These are phyloP conservation scores for Penicillium sclerotiorum DNA, from an alignment of 2,329 filamentous ascomycete genomes.

Conservation along the genomic window DNA sequence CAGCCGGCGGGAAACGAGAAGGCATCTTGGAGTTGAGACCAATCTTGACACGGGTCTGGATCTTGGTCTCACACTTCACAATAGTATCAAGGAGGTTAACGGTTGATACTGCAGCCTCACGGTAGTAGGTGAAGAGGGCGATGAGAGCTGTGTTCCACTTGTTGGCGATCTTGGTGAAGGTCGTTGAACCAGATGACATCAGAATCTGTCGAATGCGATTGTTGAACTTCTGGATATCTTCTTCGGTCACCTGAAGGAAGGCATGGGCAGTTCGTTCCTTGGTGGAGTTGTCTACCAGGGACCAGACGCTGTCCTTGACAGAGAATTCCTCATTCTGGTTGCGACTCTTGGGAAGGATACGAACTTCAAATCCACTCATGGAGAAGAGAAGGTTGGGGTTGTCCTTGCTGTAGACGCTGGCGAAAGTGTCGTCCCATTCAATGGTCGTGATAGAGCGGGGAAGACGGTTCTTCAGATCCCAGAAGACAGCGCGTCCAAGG, in stretches of 20 bases:
- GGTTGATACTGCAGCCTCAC: slow-evolving; percentile 94
- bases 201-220: slow-evolving; percentile 97
- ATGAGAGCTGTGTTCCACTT: slow-evolving; percentile 99
- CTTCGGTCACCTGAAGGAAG: slow-evolving; percentile 95
- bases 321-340: slow-evolving; percentile 97
- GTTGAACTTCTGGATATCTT: slow-evolving; percentile 98
- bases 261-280: slow-evolving; percentile 97
- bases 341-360: slow-evolving; percentile 90
- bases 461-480: slow-evolving; percentile 96
- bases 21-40: slow-evolving; percentile 99
- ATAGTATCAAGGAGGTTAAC: slow-evolving; percentile 94
- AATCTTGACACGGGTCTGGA: slow-evolving; percentile 98
- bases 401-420: slow-evolving; percentile 95
- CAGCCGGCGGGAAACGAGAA: slow-evolving; percentile 93
- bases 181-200: slow-evolving; percentile 99
- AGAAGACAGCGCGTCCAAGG: slow-evolving; percentile 94
- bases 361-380: slow-evolving; percentile 97
- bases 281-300: slow-evolving; percentile 90
- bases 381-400: slow-evolving; percentile 97
- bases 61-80: slow-evolving; percentile 99
- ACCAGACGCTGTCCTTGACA: slow-evolving; percentile 98
- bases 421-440: slow-evolving; percentile 98
- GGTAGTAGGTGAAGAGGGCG: slow-evolving; percentile 96
- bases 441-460: slow-evolving; percentile 95
- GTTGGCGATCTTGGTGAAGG: slow-evolving; percentile 99